Evolutionary conservation across 2,329 filamentous ascomycete species (phyloP), one percentile per base, ranked within the genome.

Genomic region (Lachnellula hyalina): DNA sequence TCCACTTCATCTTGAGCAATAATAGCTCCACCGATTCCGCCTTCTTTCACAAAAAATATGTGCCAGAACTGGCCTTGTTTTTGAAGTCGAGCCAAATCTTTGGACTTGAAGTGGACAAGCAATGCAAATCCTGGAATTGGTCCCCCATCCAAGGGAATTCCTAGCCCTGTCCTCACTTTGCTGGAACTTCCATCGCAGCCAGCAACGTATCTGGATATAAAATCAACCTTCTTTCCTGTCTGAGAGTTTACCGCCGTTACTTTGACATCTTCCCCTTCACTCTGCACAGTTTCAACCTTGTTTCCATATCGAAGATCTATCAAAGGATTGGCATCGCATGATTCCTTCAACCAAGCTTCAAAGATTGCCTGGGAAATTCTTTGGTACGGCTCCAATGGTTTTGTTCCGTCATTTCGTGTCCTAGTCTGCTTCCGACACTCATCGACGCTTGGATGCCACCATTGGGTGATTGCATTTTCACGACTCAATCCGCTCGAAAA

Each of bases 171-270:
- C 36, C 57, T 35, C 28, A 59, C 54, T 2, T 67, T 71, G 0
- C 76, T 80, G 8, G 72, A 71, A 0, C 75, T 75, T 2, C 78
- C 78, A 42, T 82, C 78, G 3, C 77, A 77, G 1, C 76, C 78
- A 1, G 79, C 70, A 5, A 73, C 72, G 49, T 76, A 81, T 3
- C 62, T 58, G 8, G n/a, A 12, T 0, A 57, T 59, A 14, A 49
- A 51, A 17, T 71, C 51, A 4, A 45, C 49, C 41, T 64, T 57
- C 15, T 57, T 47, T 23, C 63, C 44, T 4, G 62, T 62, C 12
- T 57, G 23, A 2, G 45, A 35, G 40, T 68, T 62, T 3, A 61
- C 52, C 19, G 64, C 54, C 2, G 55, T 60, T 7, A 58, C 15
- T 17, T 12, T 9, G 4, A 57, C 52, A 19, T 48, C 35, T 23